These are phyloP conservation scores for Thinopyrum elongatum DNA, from an alignment of 176 grass and related monocot species.

Conservation along the genomic window DNA sequence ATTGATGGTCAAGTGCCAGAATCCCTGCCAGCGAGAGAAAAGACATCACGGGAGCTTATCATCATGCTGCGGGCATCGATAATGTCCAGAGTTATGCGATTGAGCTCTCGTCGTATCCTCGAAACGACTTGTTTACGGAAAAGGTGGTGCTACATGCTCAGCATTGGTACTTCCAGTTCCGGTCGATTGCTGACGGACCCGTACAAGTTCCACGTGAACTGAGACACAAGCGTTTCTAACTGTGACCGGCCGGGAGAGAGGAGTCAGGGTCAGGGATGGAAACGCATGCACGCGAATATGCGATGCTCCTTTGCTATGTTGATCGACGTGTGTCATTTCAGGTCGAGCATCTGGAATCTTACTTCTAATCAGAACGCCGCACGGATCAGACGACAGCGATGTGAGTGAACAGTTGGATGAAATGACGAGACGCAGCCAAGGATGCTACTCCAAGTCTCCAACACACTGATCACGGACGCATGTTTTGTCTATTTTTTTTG, in stretches of 20 bases:
- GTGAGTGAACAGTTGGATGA: background rate
- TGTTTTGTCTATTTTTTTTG: too few species aligned
- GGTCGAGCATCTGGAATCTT: conserved; percentile 38
- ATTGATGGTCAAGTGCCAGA: conserved; percentile 21
- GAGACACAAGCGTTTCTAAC: background rate
- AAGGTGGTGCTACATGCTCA: background rate
- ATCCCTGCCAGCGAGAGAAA: conserved; percentile 19
- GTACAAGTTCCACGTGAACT: background rate
- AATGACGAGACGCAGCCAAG: conserved; percentile 6
- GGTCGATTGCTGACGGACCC: background rate
- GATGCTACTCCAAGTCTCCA: background rate
- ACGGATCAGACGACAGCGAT: conserved; percentile 17
- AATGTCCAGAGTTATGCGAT: background rate
- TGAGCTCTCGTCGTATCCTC: background rate
- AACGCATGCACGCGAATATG: background rate
- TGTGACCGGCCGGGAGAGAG: background rate
- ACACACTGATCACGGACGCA: too few species aligned
- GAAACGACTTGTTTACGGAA: background rate
- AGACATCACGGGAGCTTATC: conserved; percentile 32
- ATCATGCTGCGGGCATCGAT: conserved; percentile 40
- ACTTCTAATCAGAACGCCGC: conserved; percentile 27
- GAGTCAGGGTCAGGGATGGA: too few species aligned
- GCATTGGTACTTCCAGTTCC: background rate
- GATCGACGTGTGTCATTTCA: conserved; percentile 13
- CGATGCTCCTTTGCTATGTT: background rate